Conservation (phyloP, 2,329 filamentous ascomycete species). For the Fusarium sp. region DNA sequence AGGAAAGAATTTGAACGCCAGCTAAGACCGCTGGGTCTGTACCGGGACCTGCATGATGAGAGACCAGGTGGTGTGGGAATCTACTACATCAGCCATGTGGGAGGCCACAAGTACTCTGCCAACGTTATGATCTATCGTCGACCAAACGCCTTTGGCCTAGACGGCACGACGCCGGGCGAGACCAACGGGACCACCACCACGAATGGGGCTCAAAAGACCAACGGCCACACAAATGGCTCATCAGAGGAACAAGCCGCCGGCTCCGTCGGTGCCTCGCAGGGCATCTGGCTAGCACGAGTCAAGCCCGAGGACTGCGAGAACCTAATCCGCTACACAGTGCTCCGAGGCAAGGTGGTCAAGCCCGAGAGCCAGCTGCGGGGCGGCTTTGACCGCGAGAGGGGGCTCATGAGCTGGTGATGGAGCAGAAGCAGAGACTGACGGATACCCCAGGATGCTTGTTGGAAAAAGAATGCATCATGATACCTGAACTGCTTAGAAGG, state of each 20-base stretch:
- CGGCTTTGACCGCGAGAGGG: conserved; percentile 87
- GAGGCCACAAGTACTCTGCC: conserved; percentile 95
- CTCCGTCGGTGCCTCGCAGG: conserved; percentile 78
- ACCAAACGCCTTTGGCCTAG: conserved; percentile 67
- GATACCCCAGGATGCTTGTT: background rate
- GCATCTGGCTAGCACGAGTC: conserved; percentile 91
- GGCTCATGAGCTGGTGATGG: conserved; percentile 88
- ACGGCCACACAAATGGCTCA: conserved; percentile 32
- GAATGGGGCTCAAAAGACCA: conserved; percentile 37
- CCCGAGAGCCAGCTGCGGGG: conserved; percentile 86
- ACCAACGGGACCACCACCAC: conserved; percentile 8
- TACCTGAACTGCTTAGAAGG: background rate
- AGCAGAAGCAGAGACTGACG: background rate
- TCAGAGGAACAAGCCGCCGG: conserved; percentile 32
- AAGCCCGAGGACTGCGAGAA: conserved; percentile 93
- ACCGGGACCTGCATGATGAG: conserved; percentile 88
- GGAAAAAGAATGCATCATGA: conserved; percentile 4
- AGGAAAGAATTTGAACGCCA: conserved; percentile 90
- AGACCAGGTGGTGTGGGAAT: conserved; percentile 92
- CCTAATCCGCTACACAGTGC: conserved; percentile 86
- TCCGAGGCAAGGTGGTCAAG: conserved; percentile 96
- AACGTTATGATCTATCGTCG: conserved; percentile 93
- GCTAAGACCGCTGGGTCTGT: conserved; percentile 84
- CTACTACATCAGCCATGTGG: conserved; percentile 96
- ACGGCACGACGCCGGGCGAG: conserved; percentile 47